Base-by-base conservation (phyloP, 345 rosid genomes). In the Odontarrhena argentea region DNA sequence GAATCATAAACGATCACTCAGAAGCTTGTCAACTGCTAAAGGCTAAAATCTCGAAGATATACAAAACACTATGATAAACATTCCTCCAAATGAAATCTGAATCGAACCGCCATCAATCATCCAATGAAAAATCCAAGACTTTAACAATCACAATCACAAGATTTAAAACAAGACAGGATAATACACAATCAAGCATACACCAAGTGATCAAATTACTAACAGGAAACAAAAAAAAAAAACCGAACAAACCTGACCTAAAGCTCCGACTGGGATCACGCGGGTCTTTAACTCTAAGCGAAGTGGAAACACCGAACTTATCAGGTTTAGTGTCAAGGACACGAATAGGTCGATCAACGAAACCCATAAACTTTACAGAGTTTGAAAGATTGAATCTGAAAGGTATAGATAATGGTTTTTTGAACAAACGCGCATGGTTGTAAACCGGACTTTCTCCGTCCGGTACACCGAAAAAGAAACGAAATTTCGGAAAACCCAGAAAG, bases 291-390 rank as follows among this genome's bases (percentile, higher is more conserved):
- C 52, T 55, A 61, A 93, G 87, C 28, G 15, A 1, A 38, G 87
- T 82, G 36, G 49, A 63, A 69, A 71, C 88, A 12, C 83, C 86
- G 59, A 85, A 80, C 0, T 12, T 4, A 8, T 71, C 56, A 9
- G 43, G 14, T 9, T 18, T 48, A 0, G 73, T 65, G 5, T 72
- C 40, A 9, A 58, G 15, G 30, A 48, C 71, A 44, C 54, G 26
- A 41, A 74, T 68, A 3, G 87, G 81, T 49, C 15, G 46, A 37
- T 35, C 81, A 30, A 88, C 82, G 28, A 79, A 65, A 25, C 98
- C 94, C 48, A 86, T 80, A 8, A 90, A 78, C 67, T 79, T 80
- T 9, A 73, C 80, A 14, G 80, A 76, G 80, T 90, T 93, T 2
- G 35, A 59, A 54, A 76, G 71, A 52, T 40, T 42, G 25, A 59